phyloP scores from a whole-genome alignment of 352 stramenopile species.

The Pythium chondricola region DNA sequence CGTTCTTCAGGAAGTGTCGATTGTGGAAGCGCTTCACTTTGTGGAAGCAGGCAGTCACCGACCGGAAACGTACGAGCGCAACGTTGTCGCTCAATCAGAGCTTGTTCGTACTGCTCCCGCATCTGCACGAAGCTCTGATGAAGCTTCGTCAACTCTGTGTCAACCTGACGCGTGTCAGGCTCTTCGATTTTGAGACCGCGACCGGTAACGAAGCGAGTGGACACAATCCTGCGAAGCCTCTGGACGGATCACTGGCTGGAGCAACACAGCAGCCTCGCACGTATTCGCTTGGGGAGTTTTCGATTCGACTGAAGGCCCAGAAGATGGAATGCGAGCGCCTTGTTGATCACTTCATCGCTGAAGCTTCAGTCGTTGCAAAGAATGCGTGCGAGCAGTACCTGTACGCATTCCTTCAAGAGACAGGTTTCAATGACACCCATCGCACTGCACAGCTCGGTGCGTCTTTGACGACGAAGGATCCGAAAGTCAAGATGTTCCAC shows the following conservation, averaged over 20 bases:
- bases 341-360: constrained; percentile 54
- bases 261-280: constrained; percentile 27
- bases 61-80: constrained; percentile 30
- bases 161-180: constrained; percentile 24
- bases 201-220: background rate
- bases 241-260: background rate
- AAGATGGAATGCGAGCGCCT: constrained; percentile 54
- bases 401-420: constrained; percentile 45
- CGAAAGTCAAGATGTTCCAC: too few species aligned
- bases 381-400: constrained; percentile 57
- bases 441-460: too few species aligned
- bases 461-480: too few species aligned
- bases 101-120: constrained; percentile 85
- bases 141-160: constrained; percentile 61
- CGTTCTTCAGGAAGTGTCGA: constrained; percentile 88
- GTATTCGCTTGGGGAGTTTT: constrained; percentile 81
- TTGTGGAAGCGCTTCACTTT: constrained; percentile 88
- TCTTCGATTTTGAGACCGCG: constrained; percentile 39
- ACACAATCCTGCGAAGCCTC: too few species aligned
- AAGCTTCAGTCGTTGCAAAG: constrained; percentile 52
- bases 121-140: constrained; percentile 77
- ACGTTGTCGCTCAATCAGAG: constrained; percentile 53
- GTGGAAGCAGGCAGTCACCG: constrained; percentile 79
- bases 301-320: constrained; percentile 55
- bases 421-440: constrained; percentile 40